Conservation (phyloP, 2,329 filamentous ascomycete genomes). For the Fusarium falciforme region DNA sequence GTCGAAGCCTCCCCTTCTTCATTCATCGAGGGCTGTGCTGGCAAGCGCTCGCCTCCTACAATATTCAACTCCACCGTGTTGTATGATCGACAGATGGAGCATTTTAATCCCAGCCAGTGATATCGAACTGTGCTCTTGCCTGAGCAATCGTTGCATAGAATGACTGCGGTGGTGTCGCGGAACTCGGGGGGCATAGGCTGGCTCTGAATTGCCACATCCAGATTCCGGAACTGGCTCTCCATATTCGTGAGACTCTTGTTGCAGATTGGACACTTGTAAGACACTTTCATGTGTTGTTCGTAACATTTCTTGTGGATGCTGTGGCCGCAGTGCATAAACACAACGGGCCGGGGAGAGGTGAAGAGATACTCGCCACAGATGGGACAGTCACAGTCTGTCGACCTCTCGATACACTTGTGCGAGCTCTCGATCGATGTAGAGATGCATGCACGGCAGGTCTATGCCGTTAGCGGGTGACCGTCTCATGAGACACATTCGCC, state of each 20-base stretch:
- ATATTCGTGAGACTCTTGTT: slow-evolving; percentile 98
- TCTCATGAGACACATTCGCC: slow-evolving; percentile 21
- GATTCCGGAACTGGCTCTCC: slow-evolving; percentile 91
- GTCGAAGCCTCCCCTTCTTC: slow-evolving; percentile 35
- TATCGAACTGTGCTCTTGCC: slow-evolving; percentile 88
- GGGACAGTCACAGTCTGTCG: slow-evolving; percentile 94
- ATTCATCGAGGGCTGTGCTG: slow-evolving; percentile 42
- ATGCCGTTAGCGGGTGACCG: slow-evolving; percentile 3
- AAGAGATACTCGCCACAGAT: slow-evolving; percentile 98
- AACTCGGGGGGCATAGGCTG: slow-evolving; percentile 95
- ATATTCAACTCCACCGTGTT: slow-evolving; percentile 76
- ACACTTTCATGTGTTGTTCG: slow-evolving; percentile 85
- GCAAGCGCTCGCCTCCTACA: slow-evolving; percentile 55
- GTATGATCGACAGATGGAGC: slow-evolving; percentile 77
- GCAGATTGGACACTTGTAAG: slow-evolving; percentile 97
- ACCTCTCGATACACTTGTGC: slow-evolving; percentile 94
- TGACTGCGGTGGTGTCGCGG: slow-evolving; percentile 79
- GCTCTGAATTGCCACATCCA: slow-evolving; percentile 85
- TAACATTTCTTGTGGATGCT: slow-evolving; percentile 95
- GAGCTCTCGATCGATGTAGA: slow-evolving; percentile 85
- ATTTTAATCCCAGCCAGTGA: slow-evolving; percentile 96
- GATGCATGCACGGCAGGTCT: slow-evolving; percentile 95
- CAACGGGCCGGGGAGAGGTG: slow-evolving; percentile 86
- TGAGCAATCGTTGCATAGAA: slow-evolving; percentile 95
- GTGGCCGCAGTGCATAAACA: slow-evolving; percentile 95